A percentile compares a stretch with the other conserved stretches of the same genome.
Conservation (phyloP, 2,329 filamentous ascomycete species). For the Chrysoporthe cubensis region DNA sequence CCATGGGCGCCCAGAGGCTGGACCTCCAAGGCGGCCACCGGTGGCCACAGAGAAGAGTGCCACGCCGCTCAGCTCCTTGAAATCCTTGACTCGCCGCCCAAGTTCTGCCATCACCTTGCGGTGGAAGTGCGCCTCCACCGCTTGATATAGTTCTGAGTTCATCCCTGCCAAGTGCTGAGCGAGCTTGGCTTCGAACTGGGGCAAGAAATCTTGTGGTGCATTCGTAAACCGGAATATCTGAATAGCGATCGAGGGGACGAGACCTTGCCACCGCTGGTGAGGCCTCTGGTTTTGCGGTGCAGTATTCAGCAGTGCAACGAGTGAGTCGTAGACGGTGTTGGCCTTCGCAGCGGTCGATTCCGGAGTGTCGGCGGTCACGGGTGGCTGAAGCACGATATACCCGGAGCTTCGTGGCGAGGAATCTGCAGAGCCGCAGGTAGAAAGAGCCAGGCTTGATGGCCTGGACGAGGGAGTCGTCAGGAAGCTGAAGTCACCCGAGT, state of each 20-base stretch:
- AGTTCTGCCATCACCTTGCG: conserved; percentile 53
- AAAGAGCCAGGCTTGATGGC: conserved; percentile 57
- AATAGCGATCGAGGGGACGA: conserved; percentile 58
- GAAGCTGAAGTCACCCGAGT: conserved; percentile 51
- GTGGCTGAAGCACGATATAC: conserved; percentile 44
- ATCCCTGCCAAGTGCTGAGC: conserved; percentile 48
- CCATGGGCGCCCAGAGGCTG: conserved; percentile 38
- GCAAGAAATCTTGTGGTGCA: conserved; percentile 52
- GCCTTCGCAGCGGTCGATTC: conserved; percentile 33
- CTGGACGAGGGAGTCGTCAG: conserved; percentile 49
- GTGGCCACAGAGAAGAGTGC: conserved; percentile 60
- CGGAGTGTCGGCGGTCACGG: conserved; percentile 19
- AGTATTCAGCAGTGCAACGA: conserved; percentile 59
- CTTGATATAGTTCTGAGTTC: conserved; percentile 49
- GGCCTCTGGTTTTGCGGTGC: conserved; percentile 48
- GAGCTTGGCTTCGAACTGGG: conserved; percentile 55
- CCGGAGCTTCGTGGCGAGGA: conserved; percentile 57
- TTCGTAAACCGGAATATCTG: conserved; percentile 63
- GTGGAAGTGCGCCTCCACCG: conserved; percentile 55
- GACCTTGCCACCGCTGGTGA: conserved; percentile 54
- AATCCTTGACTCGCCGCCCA: conserved; percentile 54
- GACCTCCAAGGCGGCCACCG: conserved; percentile 49
- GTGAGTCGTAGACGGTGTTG: conserved; percentile 54
- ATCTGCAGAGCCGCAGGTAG: conserved; percentile 50
- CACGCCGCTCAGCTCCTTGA: conserved; percentile 56